Percentiles rank a stretch among this genome's conserved stretches.
phyloP scores from a whole-genome alignment of 495 filamentous ascomycete genomes.

The Filosporella fistucella region DNA sequence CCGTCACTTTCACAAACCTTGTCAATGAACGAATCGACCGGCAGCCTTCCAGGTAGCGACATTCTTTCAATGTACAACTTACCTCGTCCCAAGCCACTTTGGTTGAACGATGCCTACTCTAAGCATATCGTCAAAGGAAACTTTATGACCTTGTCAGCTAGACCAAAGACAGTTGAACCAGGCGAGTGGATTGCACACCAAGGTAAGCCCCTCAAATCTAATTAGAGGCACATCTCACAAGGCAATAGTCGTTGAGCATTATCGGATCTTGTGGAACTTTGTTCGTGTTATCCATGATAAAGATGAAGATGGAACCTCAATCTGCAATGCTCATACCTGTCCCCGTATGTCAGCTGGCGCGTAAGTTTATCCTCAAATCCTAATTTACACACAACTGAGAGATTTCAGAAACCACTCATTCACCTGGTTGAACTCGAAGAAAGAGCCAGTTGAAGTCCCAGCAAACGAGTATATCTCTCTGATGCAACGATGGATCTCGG shows the following conservation, averaged over 20 bases:
- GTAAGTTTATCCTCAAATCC: conserved; percentile 49
- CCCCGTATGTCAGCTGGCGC: conserved; percentile 88
- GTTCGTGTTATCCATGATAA: conserved; percentile 76
- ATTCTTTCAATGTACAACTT: conserved; percentile 44
- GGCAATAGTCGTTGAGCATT: conserved; percentile 77
- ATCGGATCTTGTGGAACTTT: conserved; percentile 79
- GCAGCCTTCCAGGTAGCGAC: conserved; percentile 42
- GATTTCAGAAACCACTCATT: conserved; percentile 70
- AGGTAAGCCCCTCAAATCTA: conserved; percentile 47
- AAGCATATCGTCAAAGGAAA: conserved; percentile 91
- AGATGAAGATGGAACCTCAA: conserved; percentile 64
- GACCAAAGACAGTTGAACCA: conserved; percentile 81
- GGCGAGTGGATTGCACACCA: conserved; percentile 95
- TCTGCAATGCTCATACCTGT: conserved; percentile 79
- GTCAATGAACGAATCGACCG: conserved; percentile 39
- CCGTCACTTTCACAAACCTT: conserved; percentile 49
- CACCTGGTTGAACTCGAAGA: conserved; percentile 75
- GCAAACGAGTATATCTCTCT: conserved; percentile 84
- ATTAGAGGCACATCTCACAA: background rate
- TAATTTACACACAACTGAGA: conserved; percentile 11
- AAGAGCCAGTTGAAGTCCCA: conserved; percentile 63
- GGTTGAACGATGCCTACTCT: conserved; percentile 74
- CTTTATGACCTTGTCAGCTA: conserved; percentile 89
- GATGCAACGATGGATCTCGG: conserved; percentile 90
- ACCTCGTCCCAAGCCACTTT: conserved; percentile 45